Evolutionary conservation across 768 basidiomycete genomes (phyloP), one percentile per base, ranked within the genome.

Genomic region (Lactarius akahatsu): DNA sequence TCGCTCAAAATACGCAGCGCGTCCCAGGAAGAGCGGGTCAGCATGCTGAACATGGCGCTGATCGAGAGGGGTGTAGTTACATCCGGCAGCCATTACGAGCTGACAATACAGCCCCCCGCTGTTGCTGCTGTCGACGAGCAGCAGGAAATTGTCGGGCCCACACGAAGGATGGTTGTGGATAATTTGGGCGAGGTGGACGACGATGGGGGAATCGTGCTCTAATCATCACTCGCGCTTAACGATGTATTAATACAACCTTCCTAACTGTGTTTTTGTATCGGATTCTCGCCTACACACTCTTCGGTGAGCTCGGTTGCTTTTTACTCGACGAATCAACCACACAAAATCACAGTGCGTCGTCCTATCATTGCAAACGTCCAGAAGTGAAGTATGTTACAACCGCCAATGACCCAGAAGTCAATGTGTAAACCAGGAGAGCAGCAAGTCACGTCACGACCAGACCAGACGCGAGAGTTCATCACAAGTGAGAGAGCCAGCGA

Each of bases 21-120:
- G 8, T 90, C 91, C 9, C 92, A 93, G 76, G 83, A 89, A 72
- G 92, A 94, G 72, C 81, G 90, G 8, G 84, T 91, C 67, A 75
- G 76, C 28, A 90, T 92, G 65, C 79, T 91, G 59, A 86, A 82
- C 73, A 75, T 86, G 69, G 89, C 87, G 15, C 76, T 91, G 65
- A 75, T 77, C n/a, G 81, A 86, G 71, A 89, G 88, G 71, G 87
- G 87, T 7, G 50, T 62, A 4, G 74, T 86, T 23, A 61, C 71
- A 23, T 61, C 75, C 30, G 63, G 75, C 52, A 75, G 76, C 28
- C 85, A 87, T 74, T 86, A 85, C 69, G 77, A 80, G 57, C 64
- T 76, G 11, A 43, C 47, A 47, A 57, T 23, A 47, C 58, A 34
- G n/a, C 18, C 59, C 2, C n/a, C 32, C 23, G 11, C 50, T 13